Conservation (phyloP, 176 grass and related monocot species). For the Miscanthus lutarioriparius region DNA sequence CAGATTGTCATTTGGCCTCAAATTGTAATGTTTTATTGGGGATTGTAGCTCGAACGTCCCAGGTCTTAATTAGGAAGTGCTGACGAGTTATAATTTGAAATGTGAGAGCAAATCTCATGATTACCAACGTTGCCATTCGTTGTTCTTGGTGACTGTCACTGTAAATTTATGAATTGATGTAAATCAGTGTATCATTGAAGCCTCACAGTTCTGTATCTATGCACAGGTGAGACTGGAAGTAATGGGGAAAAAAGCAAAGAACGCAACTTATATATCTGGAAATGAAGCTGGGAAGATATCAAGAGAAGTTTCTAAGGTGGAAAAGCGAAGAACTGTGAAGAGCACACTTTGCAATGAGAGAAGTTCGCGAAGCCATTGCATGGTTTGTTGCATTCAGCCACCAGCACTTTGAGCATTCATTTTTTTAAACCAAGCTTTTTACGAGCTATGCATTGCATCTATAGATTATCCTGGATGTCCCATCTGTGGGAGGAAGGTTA, state of each 20-base stretch:
- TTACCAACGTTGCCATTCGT: slow-evolving; percentile 2
- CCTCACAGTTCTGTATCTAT: slow-evolving; percentile 25
- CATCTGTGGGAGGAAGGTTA: slow-evolving; percentile 86
- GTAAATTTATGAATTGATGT: neutral
- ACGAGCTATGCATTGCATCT: neutral
- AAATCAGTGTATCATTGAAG: slow-evolving; percentile 11
- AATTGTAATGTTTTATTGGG: neutral
- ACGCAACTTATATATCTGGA: slow-evolving; percentile 77
- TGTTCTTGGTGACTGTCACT: neutral
- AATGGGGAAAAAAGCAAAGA: slow-evolving; percentile 92
- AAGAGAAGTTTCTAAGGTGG: slow-evolving; percentile 84
- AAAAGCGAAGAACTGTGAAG: slow-evolving; percentile 77
- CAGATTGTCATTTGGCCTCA: neutral
- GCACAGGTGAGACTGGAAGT: slow-evolving; percentile 71
- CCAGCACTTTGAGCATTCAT: neutral
- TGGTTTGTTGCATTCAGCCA: slow-evolving; percentile 51
- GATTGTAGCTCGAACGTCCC: neutral
- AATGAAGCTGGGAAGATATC: slow-evolving; percentile 88
- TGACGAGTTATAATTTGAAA: neutral
- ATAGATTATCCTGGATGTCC: slow-evolving; percentile 92
- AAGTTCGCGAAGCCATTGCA: slow-evolving; percentile 87
- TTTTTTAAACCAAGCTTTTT: neutral
- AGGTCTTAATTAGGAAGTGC: neutral
- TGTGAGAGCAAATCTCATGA: neutral
- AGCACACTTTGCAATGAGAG: slow-evolving; percentile 91